A percentile compares a stretch with the other conserved stretches of the same genome.
Conservation (phyloP, 352 stramenopile genomes). For the Pythium periplocum region DNA sequence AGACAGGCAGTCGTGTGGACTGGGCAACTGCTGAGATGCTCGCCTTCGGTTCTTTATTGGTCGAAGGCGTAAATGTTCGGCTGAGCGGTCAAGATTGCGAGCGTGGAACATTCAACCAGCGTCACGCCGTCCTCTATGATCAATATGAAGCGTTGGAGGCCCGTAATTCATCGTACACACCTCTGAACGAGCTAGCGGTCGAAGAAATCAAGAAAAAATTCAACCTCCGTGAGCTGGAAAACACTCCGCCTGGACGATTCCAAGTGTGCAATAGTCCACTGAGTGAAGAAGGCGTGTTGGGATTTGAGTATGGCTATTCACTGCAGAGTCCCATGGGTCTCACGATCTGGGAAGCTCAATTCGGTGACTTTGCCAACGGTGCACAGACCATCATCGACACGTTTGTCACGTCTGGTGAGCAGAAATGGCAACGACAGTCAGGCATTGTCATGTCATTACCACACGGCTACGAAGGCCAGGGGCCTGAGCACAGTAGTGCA, state of each 20-base stretch:
- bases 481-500: slow-evolving; percentile 78
- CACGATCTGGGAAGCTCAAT: slow-evolving; percentile 92
- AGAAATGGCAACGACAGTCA: slow-evolving; percentile 90
- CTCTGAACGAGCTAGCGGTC: slow-evolving; percentile 85
- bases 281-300: slow-evolving; percentile 79
- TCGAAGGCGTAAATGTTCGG: slow-evolving; percentile 81
- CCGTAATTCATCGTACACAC: slow-evolving; percentile 90
- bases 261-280: slow-evolving; percentile 80
- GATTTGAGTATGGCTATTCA: slow-evolving; percentile 87
- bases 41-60: slow-evolving; percentile 76
- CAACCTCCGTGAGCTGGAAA: slow-evolving; percentile 35
- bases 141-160: slow-evolving; percentile 74
- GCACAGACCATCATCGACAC: slow-evolving; percentile 88
- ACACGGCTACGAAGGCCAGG: slow-evolving; percentile 85
- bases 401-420: slow-evolving; percentile 77
- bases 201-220: slow-evolving; percentile 37
- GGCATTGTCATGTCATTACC: slow-evolving; percentile 74
- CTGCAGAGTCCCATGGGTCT: slow-evolving; percentile 66
- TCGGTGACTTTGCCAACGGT: slow-evolving; percentile 86
- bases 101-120: slow-evolving; percentile 87
- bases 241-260: slow-evolving; percentile 39
- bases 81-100: slow-evolving; percentile 88
- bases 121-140: slow-evolving; percentile 86
- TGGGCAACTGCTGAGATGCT: slow-evolving; percentile 88
- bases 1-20: slow-evolving; percentile 79